Base-by-base conservation (phyloP, 2,329 filamentous ascomycete genomes). In the Pseudogymnoascus sp. region DNA sequence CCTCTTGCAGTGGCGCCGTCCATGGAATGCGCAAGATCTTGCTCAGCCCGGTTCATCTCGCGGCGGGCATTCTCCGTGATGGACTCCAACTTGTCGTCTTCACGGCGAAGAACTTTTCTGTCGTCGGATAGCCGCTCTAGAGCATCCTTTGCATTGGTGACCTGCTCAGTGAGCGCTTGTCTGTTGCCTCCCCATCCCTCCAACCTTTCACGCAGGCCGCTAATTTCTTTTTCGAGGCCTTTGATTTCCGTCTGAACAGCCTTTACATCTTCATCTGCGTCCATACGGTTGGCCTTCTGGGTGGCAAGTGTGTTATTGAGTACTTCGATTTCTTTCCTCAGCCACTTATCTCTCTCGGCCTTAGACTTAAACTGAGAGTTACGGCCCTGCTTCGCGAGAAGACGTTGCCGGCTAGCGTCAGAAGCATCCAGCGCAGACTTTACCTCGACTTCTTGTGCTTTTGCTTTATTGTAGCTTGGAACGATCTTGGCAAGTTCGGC, bases 341-440 rank as follows among this genome's bases (percentile, higher is more conserved):
- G 78, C 79, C 85, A 97, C 35, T 84, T 82, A 72, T 99, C 93
- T 43, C 95, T 87, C 71, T 97, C 91, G 7, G 84, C 82, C 77
- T 96, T 96, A 72, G 85, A 95, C 70, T 82, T 88, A 74, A 96
- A 99, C 64, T 91, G 88, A 16, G 89, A 88, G 66, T 89, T 91
- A 50, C 93, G 87, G 43, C 88, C 91, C 74, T 99, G 93, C 73
- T 99, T 99, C 58, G 89, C 90, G 70, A 96, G 90, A 6, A 99
- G 81, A 37, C 92, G 86, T 65, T 89, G 85, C 41, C 90, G 82
- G 4, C 83, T 81, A 6, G 87, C 87, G 68, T 95, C 89, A 0
- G 88, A 88, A 58, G 88, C 80, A 54, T 91, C 88, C 9, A 97
- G 79, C 62, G 88, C 84, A 61, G 86, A 79, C 68, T 86, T 87